Evolutionary conservation across 768 basidiomycete species (phyloP).

Genomic region (Rhodotorula paludigena): DNA sequence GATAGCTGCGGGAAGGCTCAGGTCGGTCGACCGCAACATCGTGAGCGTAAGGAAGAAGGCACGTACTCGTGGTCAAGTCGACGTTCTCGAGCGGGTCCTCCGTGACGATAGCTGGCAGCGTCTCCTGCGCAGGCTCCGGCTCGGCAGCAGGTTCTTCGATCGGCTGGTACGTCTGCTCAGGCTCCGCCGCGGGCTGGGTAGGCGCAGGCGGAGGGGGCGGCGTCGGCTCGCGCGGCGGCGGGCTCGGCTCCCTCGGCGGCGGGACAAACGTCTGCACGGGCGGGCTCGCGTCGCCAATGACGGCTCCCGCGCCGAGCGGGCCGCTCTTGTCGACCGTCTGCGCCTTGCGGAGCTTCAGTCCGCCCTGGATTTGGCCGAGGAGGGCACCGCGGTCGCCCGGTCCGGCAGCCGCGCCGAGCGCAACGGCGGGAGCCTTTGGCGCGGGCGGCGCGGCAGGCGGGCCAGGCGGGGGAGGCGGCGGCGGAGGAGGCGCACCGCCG

Average conservation of each 20-base stretch:
- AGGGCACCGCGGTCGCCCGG: slow-evolving; percentile 57
- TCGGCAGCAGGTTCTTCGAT: slow-evolving; percentile 54
- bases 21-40: not conserved
- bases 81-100: slow-evolving; percentile 49
- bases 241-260: slow-evolving; percentile 42
- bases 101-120: no score
- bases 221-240: slow-evolving; percentile 13
- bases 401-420: slow-evolving; percentile 52
- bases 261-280: slow-evolving; percentile 63
- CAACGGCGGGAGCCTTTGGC: slow-evolving; percentile 44
- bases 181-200: slow-evolving; percentile 25
- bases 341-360: slow-evolving; percentile 62
- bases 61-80: slow-evolving; percentile 47
- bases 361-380: slow-evolving; percentile 73
- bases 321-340: slow-evolving; percentile 78
- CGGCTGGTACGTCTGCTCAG: slow-evolving; percentile 58
- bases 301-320: slow-evolving; percentile 64
- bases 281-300: slow-evolving; percentile 68
- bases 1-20: not conserved
- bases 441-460: slow-evolving; percentile 44
- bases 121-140: no score
- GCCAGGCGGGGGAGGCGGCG: slow-evolving; percentile 44
- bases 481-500: slow-evolving; percentile 35
- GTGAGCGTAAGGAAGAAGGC: not conserved
- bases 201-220: slow-evolving; percentile 11